Conservation (phyloP, 345 rosid species). For the Durio zibethinus region DNA sequence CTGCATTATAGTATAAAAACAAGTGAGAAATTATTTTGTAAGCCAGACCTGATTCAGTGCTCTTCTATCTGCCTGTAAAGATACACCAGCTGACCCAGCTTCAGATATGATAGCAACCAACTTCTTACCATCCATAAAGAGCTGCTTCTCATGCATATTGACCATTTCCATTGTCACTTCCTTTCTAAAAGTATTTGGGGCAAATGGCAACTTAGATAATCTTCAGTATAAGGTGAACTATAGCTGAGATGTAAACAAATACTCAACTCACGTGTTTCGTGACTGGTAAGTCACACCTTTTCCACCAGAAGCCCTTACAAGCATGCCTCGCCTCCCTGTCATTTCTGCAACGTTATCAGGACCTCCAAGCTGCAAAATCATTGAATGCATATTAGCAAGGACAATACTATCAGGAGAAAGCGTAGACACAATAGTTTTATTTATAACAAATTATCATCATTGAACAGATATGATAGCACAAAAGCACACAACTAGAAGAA, state of each 20-base stretch:
- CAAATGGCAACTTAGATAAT: constrained; percentile 24
- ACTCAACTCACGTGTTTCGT: constrained; percentile 77
- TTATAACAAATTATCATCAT: not conserved
- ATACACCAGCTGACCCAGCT: constrained; percentile 99
- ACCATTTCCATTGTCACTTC: constrained; percentile 98
- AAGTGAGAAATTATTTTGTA: not conserved
- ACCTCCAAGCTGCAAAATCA: constrained; percentile 84
- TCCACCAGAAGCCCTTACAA: constrained; percentile 89
- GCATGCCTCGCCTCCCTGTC: constrained; percentile 99
- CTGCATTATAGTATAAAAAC: not conserved
- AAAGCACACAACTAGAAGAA: not conserved
- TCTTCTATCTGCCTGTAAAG: constrained; percentile 97
- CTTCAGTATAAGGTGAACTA: constrained; percentile 11
- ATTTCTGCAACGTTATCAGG: constrained; percentile 97
- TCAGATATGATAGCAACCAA: constrained; percentile 92
- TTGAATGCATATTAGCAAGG: constrained; percentile 16
- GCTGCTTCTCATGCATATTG: constrained; percentile 97
- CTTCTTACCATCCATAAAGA: constrained; percentile 97
- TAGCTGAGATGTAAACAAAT: not conserved
- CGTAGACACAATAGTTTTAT: not conserved
- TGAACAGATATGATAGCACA: not conserved
- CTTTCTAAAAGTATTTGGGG: constrained; percentile 51
- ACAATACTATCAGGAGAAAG: constrained; percentile 4
- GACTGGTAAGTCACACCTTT: constrained; percentile 98
- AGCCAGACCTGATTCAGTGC: constrained; percentile 73